phyloP scores from a whole-genome alignment of 495 filamentous ascomycete genomes.

The Xylaria palmicola region DNA sequence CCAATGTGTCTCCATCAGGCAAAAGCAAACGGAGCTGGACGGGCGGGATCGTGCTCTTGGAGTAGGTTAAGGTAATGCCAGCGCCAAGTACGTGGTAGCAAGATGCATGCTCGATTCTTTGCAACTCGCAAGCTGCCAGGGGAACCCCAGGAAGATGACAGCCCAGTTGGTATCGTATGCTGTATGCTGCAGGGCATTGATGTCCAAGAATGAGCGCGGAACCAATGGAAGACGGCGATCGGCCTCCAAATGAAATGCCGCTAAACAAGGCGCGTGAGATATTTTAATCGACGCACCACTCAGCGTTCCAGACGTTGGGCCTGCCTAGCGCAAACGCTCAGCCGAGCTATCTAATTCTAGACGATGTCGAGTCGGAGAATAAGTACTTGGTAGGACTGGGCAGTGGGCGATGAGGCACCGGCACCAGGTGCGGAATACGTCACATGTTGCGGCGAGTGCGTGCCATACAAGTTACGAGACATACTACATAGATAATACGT shows the following conservation, averaged over 20 bases:
- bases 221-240: constrained; percentile 4
- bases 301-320: neutral
- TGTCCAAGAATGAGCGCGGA: neutral
- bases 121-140: neutral
- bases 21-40: too few species aligned
- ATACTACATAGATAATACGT: too few species aligned
- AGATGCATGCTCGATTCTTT: constrained; percentile 1
- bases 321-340: neutral
- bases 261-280: constrained; percentile 4
- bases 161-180: neutral
- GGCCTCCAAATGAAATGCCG: neutral
- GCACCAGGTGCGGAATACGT: too few species aligned
- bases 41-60: neutral
- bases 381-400: neutral
- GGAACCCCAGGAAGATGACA: constrained; percentile 1
- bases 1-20: too few species aligned
- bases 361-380: constrained; percentile 11
- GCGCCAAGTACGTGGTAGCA: too few species aligned
- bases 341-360: neutral
- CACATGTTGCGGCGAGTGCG: too few species aligned
- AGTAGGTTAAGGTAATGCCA: too few species aligned
- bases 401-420: too few species aligned
- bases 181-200: constrained; percentile 1
- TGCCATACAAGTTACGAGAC: too few species aligned
- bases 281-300: neutral